Evolutionary conservation across 805 yeast species (phyloP), one percentile per base, ranked within the genome.

Genomic region (Sugiyamaella marilandica): DNA sequence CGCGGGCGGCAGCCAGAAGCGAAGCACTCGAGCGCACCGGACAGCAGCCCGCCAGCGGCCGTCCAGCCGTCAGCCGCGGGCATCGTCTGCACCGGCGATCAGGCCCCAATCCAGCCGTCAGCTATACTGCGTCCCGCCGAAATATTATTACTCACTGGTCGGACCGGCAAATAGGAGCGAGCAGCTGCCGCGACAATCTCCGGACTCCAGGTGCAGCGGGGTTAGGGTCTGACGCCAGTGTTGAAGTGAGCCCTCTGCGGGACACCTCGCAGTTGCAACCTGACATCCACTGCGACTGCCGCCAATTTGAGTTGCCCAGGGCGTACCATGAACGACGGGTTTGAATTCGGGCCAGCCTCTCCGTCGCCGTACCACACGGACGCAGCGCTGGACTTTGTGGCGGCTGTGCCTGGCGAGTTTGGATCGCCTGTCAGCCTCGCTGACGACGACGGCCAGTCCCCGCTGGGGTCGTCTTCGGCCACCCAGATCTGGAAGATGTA

Each of bases 401-500:
- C 16, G 26, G 36, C 47, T 8, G 18, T 45, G 14, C 47, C 47
- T 18, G 37, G 37, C 21, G 37, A 45, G 43, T 39, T 39, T 39
- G 43, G 43, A 13, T 39, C 43, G 19, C 43, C 43, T 10, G 8
- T 39, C 13, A 19, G 24, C 19, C 13, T 19, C 5, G 24, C 24
- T n/a, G 43, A 39, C 19, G 37, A 14, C 16, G 43, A 39, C 5
- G 37, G 37, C 16, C 24, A 39, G 43, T 39, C 43, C 5, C 24
- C 43, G 5, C 24, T 19, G 43, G 19, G 24, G 43, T 19, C 43
- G 10, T 78, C 11, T 74, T 80, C 7, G 1, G 19, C 52, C 14
- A 74, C 77, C 36, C 75, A 81, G 4, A 68, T 88, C 19, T 90
- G 96, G 96, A 82, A 82, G 63, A 79, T 90, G 84, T 90, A 90